These are phyloP conservation scores for Aquilaria malaccensis DNA, from an alignment of 345 rosid genomes.

Conservation along the genomic window DNA sequence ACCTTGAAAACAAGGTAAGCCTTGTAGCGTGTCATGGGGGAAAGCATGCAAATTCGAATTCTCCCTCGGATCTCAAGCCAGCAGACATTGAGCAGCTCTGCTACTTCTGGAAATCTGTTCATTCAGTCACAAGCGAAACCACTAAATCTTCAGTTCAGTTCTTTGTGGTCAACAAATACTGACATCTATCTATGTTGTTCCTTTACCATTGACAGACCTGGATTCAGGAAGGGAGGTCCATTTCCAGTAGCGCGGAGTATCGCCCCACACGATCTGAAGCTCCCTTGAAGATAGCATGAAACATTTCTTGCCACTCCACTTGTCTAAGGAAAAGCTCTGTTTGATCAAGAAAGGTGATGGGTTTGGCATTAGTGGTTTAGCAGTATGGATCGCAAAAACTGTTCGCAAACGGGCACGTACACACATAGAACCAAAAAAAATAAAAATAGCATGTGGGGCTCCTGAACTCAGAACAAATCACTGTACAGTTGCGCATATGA, in stretches of 20 bases:
- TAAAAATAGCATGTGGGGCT: too few relatives aligned
- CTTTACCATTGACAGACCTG: slow-evolving; percentile 17
- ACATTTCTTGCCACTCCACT: slow-evolving; percentile 22
- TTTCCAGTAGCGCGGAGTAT: slow-evolving; percentile 32
- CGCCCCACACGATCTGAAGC: slow-evolving; percentile 32
- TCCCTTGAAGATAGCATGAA: slow-evolving; percentile 15
- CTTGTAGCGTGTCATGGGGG: slow-evolving; percentile 30
- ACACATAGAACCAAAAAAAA: too few relatives aligned
- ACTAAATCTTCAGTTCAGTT: neutral
- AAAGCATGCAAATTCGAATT: slow-evolving; percentile 31
- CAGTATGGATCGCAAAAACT: neutral
- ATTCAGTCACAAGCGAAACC: too few relatives aligned
- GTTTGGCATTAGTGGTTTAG: neutral
- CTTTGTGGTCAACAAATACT: neutral
- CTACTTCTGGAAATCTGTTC: slow-evolving; percentile 38
- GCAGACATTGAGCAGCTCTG: slow-evolving; percentile 33
- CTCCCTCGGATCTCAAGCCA: slow-evolving; percentile 46
- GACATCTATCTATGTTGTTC: neutral
- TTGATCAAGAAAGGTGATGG: neutral
- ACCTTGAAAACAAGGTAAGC: slow-evolving; percentile 40
- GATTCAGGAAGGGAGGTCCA: slow-evolving; percentile 27
- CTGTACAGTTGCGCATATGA: too few relatives aligned
- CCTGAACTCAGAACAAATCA: too few relatives aligned
- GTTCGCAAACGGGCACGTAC: too few relatives aligned
- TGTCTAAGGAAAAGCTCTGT: slow-evolving; percentile 36